Evolutionary conservation across 768 basidiomycete species (phyloP).

Genomic region (Lactifluus hygrophoroides): DNA sequence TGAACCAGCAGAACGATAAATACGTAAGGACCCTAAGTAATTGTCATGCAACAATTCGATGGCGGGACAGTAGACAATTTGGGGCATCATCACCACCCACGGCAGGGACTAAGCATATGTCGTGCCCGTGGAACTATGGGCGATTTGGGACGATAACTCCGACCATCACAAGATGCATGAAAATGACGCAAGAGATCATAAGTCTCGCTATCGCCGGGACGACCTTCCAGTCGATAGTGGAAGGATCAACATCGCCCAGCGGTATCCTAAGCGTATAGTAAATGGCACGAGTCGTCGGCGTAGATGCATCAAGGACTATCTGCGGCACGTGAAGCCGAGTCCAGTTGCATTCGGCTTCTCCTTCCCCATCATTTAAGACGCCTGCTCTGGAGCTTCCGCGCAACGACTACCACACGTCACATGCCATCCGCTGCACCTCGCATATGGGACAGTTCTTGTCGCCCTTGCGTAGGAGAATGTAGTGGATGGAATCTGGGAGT

Average conservation of each 20-base stretch:
- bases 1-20: background rate
- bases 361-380: too few relatives aligned
- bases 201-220: background rate
- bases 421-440: background rate
- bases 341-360: background rate
- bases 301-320: background rate
- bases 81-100: background rate
- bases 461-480: too few relatives aligned
- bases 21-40: background rate
- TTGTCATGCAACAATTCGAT: background rate
- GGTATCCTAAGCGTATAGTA: slow-evolving; percentile 1
- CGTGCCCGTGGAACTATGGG: slow-evolving; percentile 1
- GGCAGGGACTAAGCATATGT: background rate
- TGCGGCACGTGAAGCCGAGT: background rate
- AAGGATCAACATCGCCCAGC: background rate
- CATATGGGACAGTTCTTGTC: background rate
- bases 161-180: background rate
- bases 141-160: too few relatives aligned
- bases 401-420: slow-evolving; percentile 3
- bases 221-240: slow-evolving; percentile 2
- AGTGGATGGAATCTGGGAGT: background rate
- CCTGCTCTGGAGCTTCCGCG: too few relatives aligned
- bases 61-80: background rate
- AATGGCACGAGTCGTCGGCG: background rate
- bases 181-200: background rate